Evolutionary conservation across 345 rosid genomes (phyloP), one percentile per base, ranked within the genome.

Genomic region (Xanthoceras sorbifolium): DNA sequence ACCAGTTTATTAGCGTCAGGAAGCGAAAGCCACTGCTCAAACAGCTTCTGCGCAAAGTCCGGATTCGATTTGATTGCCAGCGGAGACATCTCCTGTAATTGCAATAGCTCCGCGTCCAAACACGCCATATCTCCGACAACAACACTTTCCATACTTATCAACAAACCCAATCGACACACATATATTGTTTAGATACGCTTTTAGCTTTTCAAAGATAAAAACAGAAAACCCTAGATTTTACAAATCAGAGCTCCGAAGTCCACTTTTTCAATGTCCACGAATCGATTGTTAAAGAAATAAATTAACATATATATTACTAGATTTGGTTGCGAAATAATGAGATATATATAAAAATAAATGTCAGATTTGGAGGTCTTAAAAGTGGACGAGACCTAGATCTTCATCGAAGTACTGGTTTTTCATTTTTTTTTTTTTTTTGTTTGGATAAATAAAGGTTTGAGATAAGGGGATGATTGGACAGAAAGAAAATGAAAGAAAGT

Each of bases 11-110:
- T 84, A 77, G 95, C 83, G 32, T 96, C 98, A 10, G 99, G 93
- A 25, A 96, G 93, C 4, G 97, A 82, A 67, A 96, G 97, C 99
- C 99, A 93, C 88, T 91, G 97, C 64, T 92, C 94, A 79, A 92
- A 96, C 75, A 96, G 93, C 79, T 79, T 85, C 79, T 89, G 93
- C 0, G 90, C 88, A 78, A 93, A 92, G 72, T 83, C 88, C 14
- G 97, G 92, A 77, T 88, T 86, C 22, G 97, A 89, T 85, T 92
- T 91, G 60, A 96, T 84, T 18, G 86, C 90, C 67, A 84, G 73
- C 0, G 99, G 91, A 64, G 99, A 82, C 81, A 95, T 81, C 86
- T 96, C 98, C 59, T 75, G 92, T 1, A 96, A 86, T 88, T 91
- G 98, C 80, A 96, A 84, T 76, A 92, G 73, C 81, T 96, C 99